These are phyloP conservation scores for Glaciozyma antarctica DNA, from an alignment of 768 basidiomycete genomes.

Conservation along the genomic window DNA sequence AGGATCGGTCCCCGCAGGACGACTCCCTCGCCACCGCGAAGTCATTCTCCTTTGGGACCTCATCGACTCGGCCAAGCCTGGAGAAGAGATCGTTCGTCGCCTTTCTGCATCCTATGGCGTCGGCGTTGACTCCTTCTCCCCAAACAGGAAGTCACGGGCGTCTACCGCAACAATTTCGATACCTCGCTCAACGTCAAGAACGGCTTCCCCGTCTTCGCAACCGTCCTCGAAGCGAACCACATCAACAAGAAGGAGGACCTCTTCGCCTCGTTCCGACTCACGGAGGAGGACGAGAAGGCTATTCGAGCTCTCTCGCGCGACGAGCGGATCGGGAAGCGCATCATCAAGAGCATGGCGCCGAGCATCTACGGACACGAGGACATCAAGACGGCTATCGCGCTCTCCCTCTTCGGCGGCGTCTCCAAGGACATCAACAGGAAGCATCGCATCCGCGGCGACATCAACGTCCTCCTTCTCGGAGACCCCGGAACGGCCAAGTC, in stretches of 20 bases:
- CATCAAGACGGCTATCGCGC: slow-evolving; percentile 93
- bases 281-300: slow-evolving; percentile 90
- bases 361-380: slow-evolving; percentile 99
- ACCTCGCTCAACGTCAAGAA: slow-evolving; percentile 97
- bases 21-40: slow-evolving; percentile 90
- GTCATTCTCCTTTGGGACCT: slow-evolving; percentile 95
- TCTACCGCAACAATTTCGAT: slow-evolving; percentile 98
- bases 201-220: slow-evolving; percentile 98
- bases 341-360: slow-evolving; percentile 96
- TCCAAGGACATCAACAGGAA: slow-evolving; percentile 94
- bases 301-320: slow-evolving; percentile 80
- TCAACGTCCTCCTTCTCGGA: slow-evolving; percentile 89
- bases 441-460: slow-evolving; percentile 59
- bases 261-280: slow-evolving; percentile 94
- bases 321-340: slow-evolving; percentile 89
- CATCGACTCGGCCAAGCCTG: slow-evolving; percentile 95
- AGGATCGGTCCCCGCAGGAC: slow-evolving; percentile 93
- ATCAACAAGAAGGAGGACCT: slow-evolving; percentile 98
- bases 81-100: slow-evolving; percentile 81
- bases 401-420: slow-evolving; percentile 89
- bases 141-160: slow-evolving; percentile 83
- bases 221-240: slow-evolving; percentile 95
- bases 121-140: background rate
- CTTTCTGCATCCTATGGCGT: background rate
- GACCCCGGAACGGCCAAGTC: slow-evolving; percentile 99